phyloP scores from a whole-genome alignment of 75 land plant genomes.

The Adiantum capillusveneris region DNA sequence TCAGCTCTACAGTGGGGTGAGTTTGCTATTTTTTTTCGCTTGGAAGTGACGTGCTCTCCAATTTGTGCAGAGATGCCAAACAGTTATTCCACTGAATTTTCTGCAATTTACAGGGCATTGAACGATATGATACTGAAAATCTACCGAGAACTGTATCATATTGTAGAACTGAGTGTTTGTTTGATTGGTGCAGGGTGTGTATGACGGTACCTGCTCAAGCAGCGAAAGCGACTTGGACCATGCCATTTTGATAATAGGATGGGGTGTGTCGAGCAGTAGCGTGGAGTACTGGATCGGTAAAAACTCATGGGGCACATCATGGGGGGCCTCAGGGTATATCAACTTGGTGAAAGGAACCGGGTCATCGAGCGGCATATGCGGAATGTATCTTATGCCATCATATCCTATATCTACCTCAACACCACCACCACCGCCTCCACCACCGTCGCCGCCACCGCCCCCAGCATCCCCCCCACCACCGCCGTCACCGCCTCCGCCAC shows the following conservation, averaged over 20 bases:
- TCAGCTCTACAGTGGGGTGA: slow-evolving; percentile 49
- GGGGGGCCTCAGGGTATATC: slow-evolving; percentile 50
- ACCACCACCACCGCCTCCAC: slow-evolving; percentile 25
- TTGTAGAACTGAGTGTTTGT: too few species aligned
- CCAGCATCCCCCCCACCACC: slow-evolving; percentile 1
- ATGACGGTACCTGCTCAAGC: slow-evolving; percentile 35
- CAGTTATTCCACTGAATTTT: too few species aligned
- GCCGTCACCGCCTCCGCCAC: slow-evolving; percentile 8
- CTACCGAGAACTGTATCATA: too few species aligned
- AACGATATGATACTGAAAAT: too few species aligned
- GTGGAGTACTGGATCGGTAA: slow-evolving; percentile 53
- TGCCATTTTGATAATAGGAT: slow-evolving; percentile 46
- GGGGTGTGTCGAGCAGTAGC: slow-evolving; percentile 26
- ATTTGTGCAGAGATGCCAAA: too few species aligned
- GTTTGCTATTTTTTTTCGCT: too few species aligned
- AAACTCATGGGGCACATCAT: slow-evolving; percentile 59
- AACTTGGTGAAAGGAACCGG: slow-evolving; percentile 25
- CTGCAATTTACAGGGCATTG: too few species aligned
- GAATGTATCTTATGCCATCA: slow-evolving; percentile 50
- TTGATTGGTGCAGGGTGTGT: slow-evolving; percentile 45
- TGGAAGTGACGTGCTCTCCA: too few species aligned
- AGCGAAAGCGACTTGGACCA: slow-evolving; percentile 49
- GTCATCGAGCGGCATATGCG: slow-evolving; percentile 30
- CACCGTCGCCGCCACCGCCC: slow-evolving; percentile 16
- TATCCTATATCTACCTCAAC: slow-evolving; percentile 41